These are phyloP conservation scores for Hylodesmum podocarpum DNA, from an alignment of 306 rosid genomes.

Conservation along the genomic window DNA sequence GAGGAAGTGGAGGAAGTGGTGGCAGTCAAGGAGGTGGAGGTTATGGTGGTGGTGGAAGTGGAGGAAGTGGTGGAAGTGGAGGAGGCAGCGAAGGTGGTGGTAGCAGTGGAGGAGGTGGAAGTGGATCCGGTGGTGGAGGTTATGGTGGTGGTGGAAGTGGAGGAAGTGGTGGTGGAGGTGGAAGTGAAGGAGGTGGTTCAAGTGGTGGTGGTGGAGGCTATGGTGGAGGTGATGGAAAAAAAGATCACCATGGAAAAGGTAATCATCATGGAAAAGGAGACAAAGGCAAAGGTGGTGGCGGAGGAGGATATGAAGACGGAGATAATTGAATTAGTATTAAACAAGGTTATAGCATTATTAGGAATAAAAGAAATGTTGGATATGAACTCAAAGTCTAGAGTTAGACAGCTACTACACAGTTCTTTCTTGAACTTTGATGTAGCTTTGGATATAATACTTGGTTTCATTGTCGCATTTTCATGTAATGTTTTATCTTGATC, in stretches of 20 bases:
- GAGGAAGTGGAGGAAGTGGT: not conserved
- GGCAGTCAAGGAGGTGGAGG: not conserved
- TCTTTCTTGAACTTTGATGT: not conserved
- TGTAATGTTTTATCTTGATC: not conserved
- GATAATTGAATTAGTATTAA: not conserved
- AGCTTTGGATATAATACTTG: not conserved
- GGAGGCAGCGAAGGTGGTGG: not conserved
- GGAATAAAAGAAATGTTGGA: not conserved
- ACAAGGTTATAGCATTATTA: not conserved
- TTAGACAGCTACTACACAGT: not conserved
- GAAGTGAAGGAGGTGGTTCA: not conserved
- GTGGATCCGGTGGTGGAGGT: not conserved
- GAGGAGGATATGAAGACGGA: not conserved
- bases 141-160: not conserved
- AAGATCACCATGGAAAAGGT: too few relatives aligned
- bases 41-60: not conserved
- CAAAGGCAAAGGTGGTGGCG: not conserved
- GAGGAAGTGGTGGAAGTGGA: not conserved
- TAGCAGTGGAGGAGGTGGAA: not conserved
- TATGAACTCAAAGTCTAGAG: not conserved
- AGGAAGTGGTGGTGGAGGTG: not conserved
- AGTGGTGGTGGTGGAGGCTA: not conserved
- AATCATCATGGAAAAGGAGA: too few relatives aligned
- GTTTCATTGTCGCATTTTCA: not conserved
- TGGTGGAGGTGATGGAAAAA: not conserved